phyloP scores from a whole-genome alignment of 2,329 filamentous ascomycete species.

The Paramyrothecium roridum region DNA sequence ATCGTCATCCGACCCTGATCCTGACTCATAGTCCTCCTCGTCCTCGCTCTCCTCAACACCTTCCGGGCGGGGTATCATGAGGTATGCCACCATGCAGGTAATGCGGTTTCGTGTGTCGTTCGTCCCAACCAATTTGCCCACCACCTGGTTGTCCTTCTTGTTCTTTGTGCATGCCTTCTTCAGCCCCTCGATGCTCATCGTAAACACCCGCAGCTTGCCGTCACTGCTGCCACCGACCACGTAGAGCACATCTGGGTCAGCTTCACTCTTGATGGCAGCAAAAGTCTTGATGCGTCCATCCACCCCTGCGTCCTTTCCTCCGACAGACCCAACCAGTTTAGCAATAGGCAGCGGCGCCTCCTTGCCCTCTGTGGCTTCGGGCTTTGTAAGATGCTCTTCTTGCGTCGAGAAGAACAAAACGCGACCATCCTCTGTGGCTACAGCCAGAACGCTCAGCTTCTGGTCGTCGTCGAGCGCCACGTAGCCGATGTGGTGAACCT shows the following conservation, averaged over 20 bases:
- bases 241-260: slow-evolving; percentile 40
- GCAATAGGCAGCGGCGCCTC: slow-evolving; percentile 49
- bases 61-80: slow-evolving; percentile 71
- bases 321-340: slow-evolving; percentile 71
- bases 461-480: slow-evolving; percentile 47
- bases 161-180: slow-evolving; percentile 21
- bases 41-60: slow-evolving; percentile 58
- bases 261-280: slow-evolving; percentile 51
- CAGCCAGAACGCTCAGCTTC: slow-evolving; percentile 55
- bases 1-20: slow-evolving; percentile 33
- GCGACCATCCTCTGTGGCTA: slow-evolving; percentile 88
- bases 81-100: slow-evolving; percentile 82
- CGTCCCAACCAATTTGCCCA: slow-evolving; percentile 68
- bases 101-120: slow-evolving; percentile 87
- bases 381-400: slow-evolving; percentile 38
- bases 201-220: slow-evolving; percentile 79
- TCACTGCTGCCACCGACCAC: slow-evolving; percentile 80
- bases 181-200: slow-evolving; percentile 44
- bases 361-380: slow-evolving; percentile 28
- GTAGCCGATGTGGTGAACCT: slow-evolving; percentile 81
- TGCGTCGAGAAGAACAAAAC: slow-evolving; percentile 79
- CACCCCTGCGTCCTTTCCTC: slow-evolving; percentile 67
- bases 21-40: slow-evolving; percentile 34
- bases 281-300: slow-evolving; percentile 85
- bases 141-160: slow-evolving; percentile 20